These are phyloP conservation scores for Rhodotorula sp. DNA, from an alignment of 1,284 basidiomycete genomes.

Conservation along the genomic window DNA sequence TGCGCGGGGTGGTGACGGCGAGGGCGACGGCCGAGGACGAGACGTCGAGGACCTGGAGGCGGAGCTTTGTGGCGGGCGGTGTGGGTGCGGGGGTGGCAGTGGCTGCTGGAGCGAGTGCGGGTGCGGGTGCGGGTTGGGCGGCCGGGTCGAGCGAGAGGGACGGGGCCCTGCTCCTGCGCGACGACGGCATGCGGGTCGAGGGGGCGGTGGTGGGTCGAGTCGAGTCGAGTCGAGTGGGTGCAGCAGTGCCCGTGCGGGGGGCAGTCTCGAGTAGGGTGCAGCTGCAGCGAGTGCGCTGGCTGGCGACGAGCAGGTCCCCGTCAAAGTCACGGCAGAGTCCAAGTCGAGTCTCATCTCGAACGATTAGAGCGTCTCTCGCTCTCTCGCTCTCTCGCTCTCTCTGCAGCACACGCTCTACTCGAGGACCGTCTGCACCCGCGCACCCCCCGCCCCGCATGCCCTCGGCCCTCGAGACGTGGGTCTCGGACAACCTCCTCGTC, in stretches of 20 bases:
- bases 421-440: neutral
- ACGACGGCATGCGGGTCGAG: neutral
- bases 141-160: constrained; percentile 10
- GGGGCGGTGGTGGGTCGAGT: neutral
- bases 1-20: constrained; percentile 28
- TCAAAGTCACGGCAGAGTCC: too few species aligned
- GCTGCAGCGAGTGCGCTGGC: too few species aligned
- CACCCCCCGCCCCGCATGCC: neutral
- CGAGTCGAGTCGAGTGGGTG: neutral
- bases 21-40: constrained; percentile 39
- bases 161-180: neutral
- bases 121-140: neutral
- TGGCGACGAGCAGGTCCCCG: too few species aligned
- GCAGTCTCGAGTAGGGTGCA: too few species aligned
- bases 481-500: constrained; percentile 41
- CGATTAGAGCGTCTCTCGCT: too few species aligned
- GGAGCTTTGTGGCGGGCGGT: constrained; percentile 1
- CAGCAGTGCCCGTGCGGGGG: neutral
- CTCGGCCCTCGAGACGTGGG: constrained; percentile 36
- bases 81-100: neutral
- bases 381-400: neutral
- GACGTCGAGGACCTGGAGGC: constrained; percentile 40
- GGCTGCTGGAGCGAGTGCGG: neutral
- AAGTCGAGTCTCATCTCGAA: too few species aligned
- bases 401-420: neutral